These are phyloP conservation scores for Didymella pinodella DNA, from an alignment of 2,329 filamentous ascomycete species.

Conservation along the genomic window DNA sequence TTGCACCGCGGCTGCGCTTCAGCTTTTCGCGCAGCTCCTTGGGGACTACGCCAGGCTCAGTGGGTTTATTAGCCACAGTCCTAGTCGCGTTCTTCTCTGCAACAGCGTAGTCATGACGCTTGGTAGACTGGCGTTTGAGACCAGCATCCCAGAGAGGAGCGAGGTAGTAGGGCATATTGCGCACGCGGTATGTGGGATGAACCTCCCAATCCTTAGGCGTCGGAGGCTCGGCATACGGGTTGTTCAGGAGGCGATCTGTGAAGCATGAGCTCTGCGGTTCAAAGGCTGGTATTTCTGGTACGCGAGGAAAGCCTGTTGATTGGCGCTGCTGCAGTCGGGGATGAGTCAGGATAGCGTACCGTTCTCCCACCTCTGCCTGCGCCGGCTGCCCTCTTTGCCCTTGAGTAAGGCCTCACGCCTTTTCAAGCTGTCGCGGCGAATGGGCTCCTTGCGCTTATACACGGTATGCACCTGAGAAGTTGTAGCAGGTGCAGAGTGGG, in stretches of 20 bases:
- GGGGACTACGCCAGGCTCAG: conserved; percentile 66
- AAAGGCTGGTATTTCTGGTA: too few species aligned
- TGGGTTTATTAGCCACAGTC: conserved; percentile 52
- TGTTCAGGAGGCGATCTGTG: conserved; percentile 81
- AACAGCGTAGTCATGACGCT: conserved; percentile 44
- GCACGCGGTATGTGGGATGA: conserved; percentile 79
- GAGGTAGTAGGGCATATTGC: conserved; percentile 85
- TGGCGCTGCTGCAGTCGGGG: not conserved
- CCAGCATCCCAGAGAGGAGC: conserved; percentile 82
- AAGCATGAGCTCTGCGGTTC: not conserved
- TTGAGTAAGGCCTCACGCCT: conserved; percentile 79
- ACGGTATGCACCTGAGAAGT: conserved; percentile 56
- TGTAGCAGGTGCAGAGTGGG: conserved; percentile 41
- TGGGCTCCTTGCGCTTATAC: conserved; percentile 61
- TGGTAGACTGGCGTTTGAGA: conserved; percentile 56
- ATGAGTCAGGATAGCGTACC: conserved; percentile 59
- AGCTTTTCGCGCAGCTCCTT: conserved; percentile 80
- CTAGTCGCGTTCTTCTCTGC: conserved; percentile 47
- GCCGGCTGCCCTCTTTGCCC: conserved; percentile 88
- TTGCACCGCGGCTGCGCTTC: conserved; percentile 81
- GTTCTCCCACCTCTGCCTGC: conserved; percentile 93
- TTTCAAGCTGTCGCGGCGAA: conserved; percentile 68
- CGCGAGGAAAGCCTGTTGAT: not conserved
- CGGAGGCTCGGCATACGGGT: conserved; percentile 86
- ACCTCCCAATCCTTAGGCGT: conserved; percentile 83